phyloP scores from a whole-genome alignment of 306 rosid species.

The Hippophae rhamnoides region DNA sequence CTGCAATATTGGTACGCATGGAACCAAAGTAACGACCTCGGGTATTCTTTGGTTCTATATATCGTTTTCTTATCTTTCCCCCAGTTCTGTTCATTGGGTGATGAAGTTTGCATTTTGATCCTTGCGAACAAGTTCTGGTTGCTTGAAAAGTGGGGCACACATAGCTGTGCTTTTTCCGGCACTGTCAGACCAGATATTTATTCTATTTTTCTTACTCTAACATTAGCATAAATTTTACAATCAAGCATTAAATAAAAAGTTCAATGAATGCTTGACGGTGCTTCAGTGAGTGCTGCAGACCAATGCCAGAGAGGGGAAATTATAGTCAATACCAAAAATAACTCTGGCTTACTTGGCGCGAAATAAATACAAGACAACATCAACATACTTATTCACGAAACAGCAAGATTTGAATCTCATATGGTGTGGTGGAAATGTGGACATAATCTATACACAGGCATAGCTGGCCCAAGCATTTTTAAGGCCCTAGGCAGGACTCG shows the following conservation, averaged over 20 bases:
- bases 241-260: neutral
- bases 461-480: no score
- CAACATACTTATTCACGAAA: no score
- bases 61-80: constrained; percentile 71
- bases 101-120: constrained; percentile 75
- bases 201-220: constrained; percentile 23
- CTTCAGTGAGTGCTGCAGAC: no score
- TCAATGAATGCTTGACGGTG: no score
- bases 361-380: no score
- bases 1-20: constrained; percentile 19
- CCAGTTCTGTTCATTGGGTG: constrained; percentile 56
- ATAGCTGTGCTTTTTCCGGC: constrained; percentile 94
- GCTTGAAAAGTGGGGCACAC: constrained; percentile 75
- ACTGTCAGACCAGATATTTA: constrained; percentile 39
- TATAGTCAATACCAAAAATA: no score
- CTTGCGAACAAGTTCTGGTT: constrained; percentile 64
- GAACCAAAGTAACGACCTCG: constrained; percentile 69
- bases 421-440: no score
- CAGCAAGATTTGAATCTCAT: no score
- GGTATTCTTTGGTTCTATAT: constrained; percentile 32
- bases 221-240: constrained; percentile 21
- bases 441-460: no score
- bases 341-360: no score
- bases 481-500: no score
- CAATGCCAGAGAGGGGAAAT: no score